These are phyloP conservation scores for Yamadazyma membranifaciens DNA, from an alignment of 1,139 yeast genomes.

Conservation along the genomic window DNA sequence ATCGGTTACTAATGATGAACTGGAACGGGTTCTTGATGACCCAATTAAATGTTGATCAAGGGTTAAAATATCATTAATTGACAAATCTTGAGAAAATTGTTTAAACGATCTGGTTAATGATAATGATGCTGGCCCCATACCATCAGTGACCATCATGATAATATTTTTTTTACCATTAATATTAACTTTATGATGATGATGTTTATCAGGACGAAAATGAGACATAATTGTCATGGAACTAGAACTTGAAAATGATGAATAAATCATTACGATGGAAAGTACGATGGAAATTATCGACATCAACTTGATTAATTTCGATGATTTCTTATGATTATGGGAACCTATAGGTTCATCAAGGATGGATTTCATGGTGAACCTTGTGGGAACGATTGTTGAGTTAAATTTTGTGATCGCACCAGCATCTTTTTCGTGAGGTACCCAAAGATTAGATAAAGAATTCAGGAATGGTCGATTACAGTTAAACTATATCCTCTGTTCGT, in stretches of 20 bases:
- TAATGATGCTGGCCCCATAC: conserved; percentile 86
- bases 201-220: neutral
- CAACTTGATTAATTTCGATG: neutral
- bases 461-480: neutral
- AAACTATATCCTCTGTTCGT: too few relatives aligned
- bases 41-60: conserved; percentile 74
- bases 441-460: neutral
- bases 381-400: neutral
- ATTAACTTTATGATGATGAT: neutral
- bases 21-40: conserved; percentile 73
- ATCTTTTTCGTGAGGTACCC: neutral
- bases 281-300: conserved; percentile 2
- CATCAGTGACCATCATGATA: conserved; percentile 84
- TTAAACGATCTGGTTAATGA: conserved; percentile 70
- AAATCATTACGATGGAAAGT: conserved; percentile 1
- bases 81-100: conserved; percentile 54
- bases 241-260: conserved; percentile 1
- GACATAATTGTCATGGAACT: neutral
- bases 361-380: conserved; percentile 2
- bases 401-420: conserved; percentile 2
- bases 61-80: conserved; percentile 50
- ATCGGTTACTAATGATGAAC: conserved; percentile 72
- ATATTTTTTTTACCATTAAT: conserved; percentile 42
- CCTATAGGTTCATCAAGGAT: conserved; percentile 6
- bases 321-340: too few relatives aligned